Evolutionary conservation across 208 protist species (phyloP), one percentile per base, ranked within the genome.

Genomic region (Leishmania tropica): DNA sequence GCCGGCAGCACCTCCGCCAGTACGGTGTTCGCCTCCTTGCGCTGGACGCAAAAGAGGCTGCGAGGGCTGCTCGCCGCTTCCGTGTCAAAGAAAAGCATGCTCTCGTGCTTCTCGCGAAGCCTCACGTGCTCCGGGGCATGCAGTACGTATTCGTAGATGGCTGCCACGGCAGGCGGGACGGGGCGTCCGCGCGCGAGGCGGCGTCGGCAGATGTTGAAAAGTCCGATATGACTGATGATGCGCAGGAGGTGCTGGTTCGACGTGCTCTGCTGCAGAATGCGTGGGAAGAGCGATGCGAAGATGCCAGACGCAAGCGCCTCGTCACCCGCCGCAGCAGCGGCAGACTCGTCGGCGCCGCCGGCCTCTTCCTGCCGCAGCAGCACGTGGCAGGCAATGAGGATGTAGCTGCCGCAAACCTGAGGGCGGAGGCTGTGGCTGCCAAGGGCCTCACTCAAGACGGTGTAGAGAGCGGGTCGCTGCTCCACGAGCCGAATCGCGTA

Each of bases 171-270:
- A 15, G 75, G 28, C 0, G 60, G 31, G 51, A 88, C 58, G 37
- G 79, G 67, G 11, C 68, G 75, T 47, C 86, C 88, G 58, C 83
- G 80, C n/a, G 62, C 71, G 53, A 85, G 40, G 53, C 87, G 88
- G 28, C 75, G 87, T 60, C 82, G 79, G 75, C 86, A 89, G 21
- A 97, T 86, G 53, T 89, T 76, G 78, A 93, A 87, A 47, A 98
- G 82, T 13, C 92, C 93, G 74, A 95, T 93, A 76, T 98, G 93
- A 74, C 87, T 95, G 75, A 98, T 96, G 78, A 97, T 93, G 73
- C 95, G 95, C 48, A 98, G 86, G n/a, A 98, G 81, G 81, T 98
- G 93, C 83, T 98, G 95, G 84, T 96, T 90, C n/a, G 92, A 96
- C 4, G 89, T 94, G 74, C 92, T 91, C 80, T 96, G 93, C 85